A percentile compares a stretch with the other conserved stretches of the same genome.
phyloP scores from a whole-genome alignment of 768 basidiomycete genomes.

The Russula sp. region DNA sequence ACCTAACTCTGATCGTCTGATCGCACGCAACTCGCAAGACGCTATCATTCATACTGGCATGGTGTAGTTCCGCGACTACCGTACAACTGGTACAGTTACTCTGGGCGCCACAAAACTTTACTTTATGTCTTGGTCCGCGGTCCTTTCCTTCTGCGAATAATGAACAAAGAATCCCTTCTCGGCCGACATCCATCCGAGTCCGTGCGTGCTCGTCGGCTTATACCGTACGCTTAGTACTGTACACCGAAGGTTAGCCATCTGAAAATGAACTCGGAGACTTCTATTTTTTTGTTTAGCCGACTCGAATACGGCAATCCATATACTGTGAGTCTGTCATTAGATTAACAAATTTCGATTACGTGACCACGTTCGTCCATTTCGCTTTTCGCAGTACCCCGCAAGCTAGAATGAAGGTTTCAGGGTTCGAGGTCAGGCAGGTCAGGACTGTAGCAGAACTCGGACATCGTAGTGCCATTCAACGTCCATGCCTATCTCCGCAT shows the following conservation, averaged over 20 bases:
- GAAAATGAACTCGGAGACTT: background rate
- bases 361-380: background rate
- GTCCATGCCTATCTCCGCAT: background rate
- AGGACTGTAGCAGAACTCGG: background rate
- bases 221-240: background rate
- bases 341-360: background rate
- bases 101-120: conserved; percentile 7
- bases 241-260: background rate
- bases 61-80: background rate
- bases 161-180: background rate
- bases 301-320: background rate
- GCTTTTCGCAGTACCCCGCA: background rate
- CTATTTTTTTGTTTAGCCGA: background rate
- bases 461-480: background rate
- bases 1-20: background rate
- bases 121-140: background rate
- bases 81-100: background rate
- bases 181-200: background rate
- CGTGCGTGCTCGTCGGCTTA: background rate
- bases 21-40: no score
- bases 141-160: background rate
- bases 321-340: background rate
- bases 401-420: background rate
- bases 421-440: background rate
- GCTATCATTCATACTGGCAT: background rate